Evolutionary conservation across 345 rosid species (phyloP).

Genomic region (Bruguiera parviflora): DNA sequence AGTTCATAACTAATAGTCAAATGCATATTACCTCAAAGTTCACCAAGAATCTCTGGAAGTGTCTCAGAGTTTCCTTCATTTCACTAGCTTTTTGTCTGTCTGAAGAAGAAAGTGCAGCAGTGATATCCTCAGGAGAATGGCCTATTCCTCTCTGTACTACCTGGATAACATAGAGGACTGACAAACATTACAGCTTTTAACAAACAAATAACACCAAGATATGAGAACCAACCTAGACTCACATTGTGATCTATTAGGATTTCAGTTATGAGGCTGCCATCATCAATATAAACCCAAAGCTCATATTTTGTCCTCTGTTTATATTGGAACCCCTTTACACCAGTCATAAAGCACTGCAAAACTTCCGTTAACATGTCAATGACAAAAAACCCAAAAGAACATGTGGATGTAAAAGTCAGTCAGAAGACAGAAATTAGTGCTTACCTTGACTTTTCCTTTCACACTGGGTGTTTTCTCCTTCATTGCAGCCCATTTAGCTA

Average conservation of each 20-base stretch:
- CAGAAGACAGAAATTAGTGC: background rate
- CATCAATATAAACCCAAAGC: constrained; percentile 74
- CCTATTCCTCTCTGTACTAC: constrained; percentile 74
- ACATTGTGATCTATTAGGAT: constrained; percentile 74
- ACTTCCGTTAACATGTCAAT: constrained; percentile 12
- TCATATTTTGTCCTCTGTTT: constrained; percentile 59
- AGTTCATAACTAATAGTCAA: background rate
- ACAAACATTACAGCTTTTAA: constrained; percentile 13
- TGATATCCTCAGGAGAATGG: constrained; percentile 67
- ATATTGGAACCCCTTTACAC: constrained; percentile 75
- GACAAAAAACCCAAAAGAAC: background rate
- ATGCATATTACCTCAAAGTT: constrained; percentile 66
- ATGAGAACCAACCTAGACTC: constrained; percentile 29
- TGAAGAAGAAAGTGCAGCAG: constrained; percentile 73
- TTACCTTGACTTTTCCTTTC: constrained; percentile 77
- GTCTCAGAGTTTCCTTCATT: constrained; percentile 66
- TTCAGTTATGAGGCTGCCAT: constrained; percentile 93
- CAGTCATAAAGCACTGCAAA: constrained; percentile 83
- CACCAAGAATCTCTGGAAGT: constrained; percentile 57
- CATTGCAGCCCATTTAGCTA: constrained; percentile 68
- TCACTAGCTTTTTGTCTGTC: constrained; percentile 36
- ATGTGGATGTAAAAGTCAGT: background rate
- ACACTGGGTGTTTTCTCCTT: constrained; percentile 47
- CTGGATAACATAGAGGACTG: constrained; percentile 35
- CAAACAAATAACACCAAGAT: constrained; percentile 1